phyloP scores from a whole-genome alignment of 2,329 filamentous ascomycete genomes.

The Colletotrichum brevisporum region DNA sequence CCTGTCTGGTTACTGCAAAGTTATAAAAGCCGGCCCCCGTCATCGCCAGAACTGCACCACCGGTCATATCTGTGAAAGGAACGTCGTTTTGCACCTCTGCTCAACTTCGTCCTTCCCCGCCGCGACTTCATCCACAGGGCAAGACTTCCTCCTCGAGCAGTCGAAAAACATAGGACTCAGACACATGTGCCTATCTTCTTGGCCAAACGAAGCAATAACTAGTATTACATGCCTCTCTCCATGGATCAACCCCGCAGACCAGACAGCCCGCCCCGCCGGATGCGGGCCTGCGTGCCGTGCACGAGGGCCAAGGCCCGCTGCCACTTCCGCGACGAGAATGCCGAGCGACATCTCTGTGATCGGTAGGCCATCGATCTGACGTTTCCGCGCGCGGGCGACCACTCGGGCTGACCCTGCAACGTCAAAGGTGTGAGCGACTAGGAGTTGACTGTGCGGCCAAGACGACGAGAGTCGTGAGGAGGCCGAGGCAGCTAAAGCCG shows the following conservation, averaged over 20 bases:
- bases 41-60: too few relatives aligned
- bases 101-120: too few relatives aligned
- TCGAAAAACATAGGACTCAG: too few relatives aligned
- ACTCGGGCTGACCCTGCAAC: background rate
- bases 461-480: slow-evolving; percentile 48
- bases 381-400: background rate
- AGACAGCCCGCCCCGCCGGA: slow-evolving; percentile 40
- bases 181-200: background rate
- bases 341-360: slow-evolving; percentile 34
- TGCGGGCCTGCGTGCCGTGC: slow-evolving; percentile 41
- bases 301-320: slow-evolving; percentile 41
- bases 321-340: slow-evolving; percentile 38
- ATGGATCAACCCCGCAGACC: slow-evolving; percentile 36
- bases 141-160: too few relatives aligned
- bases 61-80: too few relatives aligned
- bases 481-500: slow-evolving; percentile 48
- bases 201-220: background rate
- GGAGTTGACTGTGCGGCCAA: slow-evolving; percentile 48
- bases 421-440: slow-evolving; percentile 45
- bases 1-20: too few relatives aligned
- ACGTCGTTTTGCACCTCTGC: too few relatives aligned
- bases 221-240: background rate
- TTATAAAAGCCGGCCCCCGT: too few relatives aligned
- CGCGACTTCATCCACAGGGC: too few relatives aligned
- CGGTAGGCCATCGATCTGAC: slow-evolving; percentile 19